Percentiles rank a stretch among this genome's conserved stretches.
phyloP scores from a whole-genome alignment of 345 rosid genomes.

The Murraya paniculata region DNA sequence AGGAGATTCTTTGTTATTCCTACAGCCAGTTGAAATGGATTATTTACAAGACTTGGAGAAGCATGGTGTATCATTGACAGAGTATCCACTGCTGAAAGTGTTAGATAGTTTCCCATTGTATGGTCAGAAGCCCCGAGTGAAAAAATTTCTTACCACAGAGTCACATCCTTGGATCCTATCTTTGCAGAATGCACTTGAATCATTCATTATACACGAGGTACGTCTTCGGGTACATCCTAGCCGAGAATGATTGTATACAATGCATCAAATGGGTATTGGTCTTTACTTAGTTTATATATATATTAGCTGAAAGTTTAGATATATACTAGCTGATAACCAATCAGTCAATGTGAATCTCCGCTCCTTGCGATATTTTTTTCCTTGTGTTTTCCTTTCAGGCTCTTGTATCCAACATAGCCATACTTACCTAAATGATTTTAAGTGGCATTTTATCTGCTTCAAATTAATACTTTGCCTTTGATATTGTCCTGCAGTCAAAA shows the following conservation, averaged over 20 bases:
- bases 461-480: constrained; percentile 18
- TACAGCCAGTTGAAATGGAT: constrained; percentile 84
- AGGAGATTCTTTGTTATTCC: constrained; percentile 83
- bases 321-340: not conserved
- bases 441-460: not conserved
- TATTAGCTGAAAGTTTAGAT: not conserved
- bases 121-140: constrained; percentile 42
- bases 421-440: not conserved
- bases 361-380: not conserved
- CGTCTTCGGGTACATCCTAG: not conserved
- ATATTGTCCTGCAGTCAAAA: constrained; percentile 44
- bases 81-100: constrained; percentile 75
- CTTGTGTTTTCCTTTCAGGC: not conserved
- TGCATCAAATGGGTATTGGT: not conserved
- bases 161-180: constrained; percentile 78
- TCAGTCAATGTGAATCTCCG: not conserved
- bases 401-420: not conserved
- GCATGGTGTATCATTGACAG: constrained; percentile 75
- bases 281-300: not conserved
- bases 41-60: constrained; percentile 78
- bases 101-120: constrained; percentile 59
- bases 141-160: constrained; percentile 53
- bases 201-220: constrained; percentile 58
- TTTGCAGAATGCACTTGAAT: constrained; percentile 78
- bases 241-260: not conserved